Conservation (phyloP, 2,329 filamentous ascomycete genomes). For the Delphinella strobiligena region DNA sequence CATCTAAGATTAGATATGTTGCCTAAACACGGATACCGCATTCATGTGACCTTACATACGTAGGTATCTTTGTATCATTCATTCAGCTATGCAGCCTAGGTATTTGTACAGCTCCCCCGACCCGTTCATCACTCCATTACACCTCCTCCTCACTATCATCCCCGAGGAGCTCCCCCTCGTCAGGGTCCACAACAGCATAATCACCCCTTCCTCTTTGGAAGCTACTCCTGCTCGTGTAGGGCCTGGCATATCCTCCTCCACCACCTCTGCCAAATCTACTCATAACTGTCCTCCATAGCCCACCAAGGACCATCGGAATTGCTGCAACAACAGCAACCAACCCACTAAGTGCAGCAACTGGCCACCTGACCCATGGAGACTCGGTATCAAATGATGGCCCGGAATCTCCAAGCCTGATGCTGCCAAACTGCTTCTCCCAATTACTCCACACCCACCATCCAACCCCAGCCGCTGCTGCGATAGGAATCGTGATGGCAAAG, state of each 20-base stretch:
- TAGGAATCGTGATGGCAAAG: slow-evolving; percentile 69
- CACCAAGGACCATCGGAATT: slow-evolving; percentile 56
- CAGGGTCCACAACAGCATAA: slow-evolving; percentile 79
- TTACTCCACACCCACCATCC: slow-evolving; percentile 79
- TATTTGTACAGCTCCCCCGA: neutral
- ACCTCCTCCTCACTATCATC: slow-evolving; percentile 90
- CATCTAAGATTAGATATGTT: no score
- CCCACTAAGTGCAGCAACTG: slow-evolving; percentile 38
- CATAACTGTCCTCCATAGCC: slow-evolving; percentile 56
- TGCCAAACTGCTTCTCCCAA: slow-evolving; percentile 83
- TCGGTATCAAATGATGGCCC: slow-evolving; percentile 48
- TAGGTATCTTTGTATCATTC: no score
- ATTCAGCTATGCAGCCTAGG: neutral
- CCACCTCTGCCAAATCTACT: slow-evolving; percentile 38
- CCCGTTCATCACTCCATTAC: slow-evolving; percentile 5
- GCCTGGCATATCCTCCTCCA: slow-evolving; percentile 41
- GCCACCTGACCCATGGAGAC: slow-evolving; percentile 67
- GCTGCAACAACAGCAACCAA: slow-evolving; percentile 44
- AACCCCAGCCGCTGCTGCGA: slow-evolving; percentile 55
- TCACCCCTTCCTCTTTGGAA: slow-evolving; percentile 82
- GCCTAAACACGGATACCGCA: no score
- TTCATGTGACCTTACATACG: no score
- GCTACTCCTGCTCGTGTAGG: slow-evolving; percentile 78
- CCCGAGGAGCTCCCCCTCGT: slow-evolving; percentile 86
- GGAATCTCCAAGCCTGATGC: slow-evolving; percentile 70